Evolutionary conservation across 495 filamentous ascomycete genomes (phyloP), one percentile per base, ranked within the genome.

Genomic region (Lasiosphaeris hirsuta): DNA sequence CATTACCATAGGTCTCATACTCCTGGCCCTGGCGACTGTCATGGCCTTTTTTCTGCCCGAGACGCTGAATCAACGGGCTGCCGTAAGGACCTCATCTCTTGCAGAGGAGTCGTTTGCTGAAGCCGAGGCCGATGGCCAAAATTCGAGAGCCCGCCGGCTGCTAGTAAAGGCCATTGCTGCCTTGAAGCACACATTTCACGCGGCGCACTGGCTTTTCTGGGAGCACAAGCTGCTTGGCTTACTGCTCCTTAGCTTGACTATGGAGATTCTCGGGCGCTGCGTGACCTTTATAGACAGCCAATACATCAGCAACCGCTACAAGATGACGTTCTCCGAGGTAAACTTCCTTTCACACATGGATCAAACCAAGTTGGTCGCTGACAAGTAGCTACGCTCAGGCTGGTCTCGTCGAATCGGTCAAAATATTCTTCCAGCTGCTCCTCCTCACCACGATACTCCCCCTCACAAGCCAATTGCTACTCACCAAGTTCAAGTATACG

Each of bases 121-220:
- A n/a, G n/a, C 39, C 18, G 2, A 18, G 4, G 11, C 14, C 13
- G 34, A 8, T n/a, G 35, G 38, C 3, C 19, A 5, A 14, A 7
- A 19, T 3, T 4, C 1, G 7, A 11, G 15, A 4, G 4, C 15
- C 42, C 42, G 17, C 40, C 41, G n/a, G 1, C 10, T 41, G 3
- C 2, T 53, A 7, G 13, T 10, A 4, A 15, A 7, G 6, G 15
- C 52, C 19, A n/a, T 34, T 5, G 19, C 40, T 13, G 1, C 39
- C 30, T 33, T n/a, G 3, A 13, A 33, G 7, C 41, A 55, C 17
- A 55, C 52, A 0, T 6, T 36, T 0, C 23, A 17, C 9, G 37
- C 42, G n/a, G n/a, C 37, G 23, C 52, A 33, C 9, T 55, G 40
- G 40, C 33, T 55, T 1, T 55, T 55, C 41, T 55, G 52, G 52